Base-by-base conservation (phyloP, 192 early-diverging fungal species). In the Lunasporangiospora selenospora region DNA sequence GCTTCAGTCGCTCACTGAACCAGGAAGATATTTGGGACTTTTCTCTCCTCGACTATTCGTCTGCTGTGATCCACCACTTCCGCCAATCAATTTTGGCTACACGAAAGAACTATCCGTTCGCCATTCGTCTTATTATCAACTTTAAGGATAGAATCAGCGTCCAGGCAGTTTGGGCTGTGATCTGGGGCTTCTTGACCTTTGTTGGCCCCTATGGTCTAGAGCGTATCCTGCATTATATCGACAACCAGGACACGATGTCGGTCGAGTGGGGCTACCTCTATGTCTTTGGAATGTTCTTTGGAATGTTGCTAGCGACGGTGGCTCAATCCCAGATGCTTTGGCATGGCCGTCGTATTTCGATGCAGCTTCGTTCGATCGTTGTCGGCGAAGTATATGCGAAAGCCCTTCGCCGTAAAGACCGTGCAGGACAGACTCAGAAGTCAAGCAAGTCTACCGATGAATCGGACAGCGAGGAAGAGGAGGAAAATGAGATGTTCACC, bases 311-410 rank as follows among this genome's bases (percentile, higher is more conserved):
- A 2, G 38, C 60, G 2, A 73, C 69, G 4, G 53, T 58, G 53
- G 55, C 60, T 36, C 69, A 73, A 43, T 73, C 69, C 8, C 69
- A 73, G 60, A 73, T 58, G 69, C 54, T 73, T 27, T 73, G 69
- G 69, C 69, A 73, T 41, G 69, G 69, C 27, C 69, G 69, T 32
- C 69, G 69, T 33, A 73, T 73, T 30, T 73, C 69, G 6, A 63
- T 73, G 54, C 69, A 73, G 26, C 33, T 85, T 24, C 78, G 80
- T 46, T 81, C 82, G 9, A 75, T 88, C 33, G 45, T 88, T 21
- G 76, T 88, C 29, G 85, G 80, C 0, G 88, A 90, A 57, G 77
- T 90, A 6, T 84, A 85, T 11, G 45, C 71, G 12, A 90, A 88
- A 56, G 84, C 85, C 12, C 75, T 90, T 44, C 75, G 66, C 16